Base-by-base conservation (phyloP, 2,329 filamentous ascomycete genomes). In the Colletotrichum viniferum region DNA sequence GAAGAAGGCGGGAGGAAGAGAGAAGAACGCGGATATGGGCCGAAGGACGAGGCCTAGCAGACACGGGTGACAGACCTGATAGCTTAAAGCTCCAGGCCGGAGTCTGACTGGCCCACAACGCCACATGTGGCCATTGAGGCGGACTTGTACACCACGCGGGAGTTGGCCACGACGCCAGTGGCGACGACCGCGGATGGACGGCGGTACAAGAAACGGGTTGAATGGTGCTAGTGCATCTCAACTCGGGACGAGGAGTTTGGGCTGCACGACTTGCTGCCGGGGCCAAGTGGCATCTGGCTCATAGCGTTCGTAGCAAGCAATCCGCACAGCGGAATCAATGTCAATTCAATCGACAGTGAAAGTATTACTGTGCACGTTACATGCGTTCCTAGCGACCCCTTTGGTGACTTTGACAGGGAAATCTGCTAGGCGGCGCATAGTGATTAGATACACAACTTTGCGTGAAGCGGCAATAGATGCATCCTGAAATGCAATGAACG, bases 171-270 rank as follows among this genome's bases (percentile, higher is more conserved):
- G 18, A 32, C 13, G 71, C 60, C 24, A 26, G 58, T 24, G n/a
- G 55, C 62, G 28, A 55, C 32, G 52, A 60, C 36, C 66, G n/a
- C 38, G 36, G 55, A 28, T 34, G 26, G 24, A 55, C 34, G 24
- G 36, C 60, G 69, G 74, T 66, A 55, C 60, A 68, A 66, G 74
- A 48, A 38, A 30, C 34, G 74, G 30, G 73, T 64, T 67, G 60
- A 72, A 56, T 36, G 69, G 68, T 77, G 76, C 76, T 52, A 77
- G 76, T 77, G 76, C 68, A 73, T 69, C 76, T 76, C 60, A 36
- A 74, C 69, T 62, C 64, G 55, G 32, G 36, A 69, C 65, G 43
- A 32, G 68, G 63, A 61, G 24, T 30, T 55, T 34, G 38, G 62
- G 65, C 65, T 74, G 69, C 52, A 66, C 34, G 32, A 30, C 36